Evolutionary conservation across 1,284 basidiomycete species (phyloP).

Genomic region (Tausonia pullulans): DNA sequence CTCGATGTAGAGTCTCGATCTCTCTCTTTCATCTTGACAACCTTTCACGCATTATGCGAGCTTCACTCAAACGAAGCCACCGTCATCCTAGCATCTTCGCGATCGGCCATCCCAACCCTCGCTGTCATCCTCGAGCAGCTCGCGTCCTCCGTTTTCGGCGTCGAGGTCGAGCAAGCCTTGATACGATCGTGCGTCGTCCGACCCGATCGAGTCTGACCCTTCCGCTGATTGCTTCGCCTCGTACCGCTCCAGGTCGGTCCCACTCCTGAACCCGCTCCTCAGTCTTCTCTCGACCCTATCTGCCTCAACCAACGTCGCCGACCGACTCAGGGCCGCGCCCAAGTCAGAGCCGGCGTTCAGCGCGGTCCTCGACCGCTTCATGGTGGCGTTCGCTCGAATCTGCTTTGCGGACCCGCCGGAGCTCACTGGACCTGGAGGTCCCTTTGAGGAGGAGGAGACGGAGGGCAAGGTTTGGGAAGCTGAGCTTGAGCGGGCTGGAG

Average conservation of each 20-base stretch:
- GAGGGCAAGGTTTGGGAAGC: neutral
- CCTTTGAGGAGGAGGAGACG: neutral
- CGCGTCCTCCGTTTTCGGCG: neutral
- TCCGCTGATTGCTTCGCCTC: neutral
- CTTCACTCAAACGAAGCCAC: neutral
- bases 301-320: neutral
- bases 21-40: neutral
- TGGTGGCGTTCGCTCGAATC: conserved; percentile 2
- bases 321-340: neutral
- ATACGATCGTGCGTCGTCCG: neutral
- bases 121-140: neutral
- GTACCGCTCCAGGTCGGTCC: neutral
- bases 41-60: neutral
- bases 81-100: neutral
- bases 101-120: neutral
- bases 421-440: neutral
- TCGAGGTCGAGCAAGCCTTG: neutral
- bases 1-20: neutral
- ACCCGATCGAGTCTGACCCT: neutral
- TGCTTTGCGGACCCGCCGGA: neutral
- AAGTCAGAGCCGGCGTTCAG: neutral
- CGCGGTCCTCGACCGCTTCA: neutral
- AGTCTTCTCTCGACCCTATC: neutral
- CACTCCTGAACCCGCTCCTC: neutral
- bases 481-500: neutral